These are phyloP conservation scores for Xylaria sp. DNA, from an alignment of 2,329 filamentous ascomycete genomes.

Conservation along the genomic window DNA sequence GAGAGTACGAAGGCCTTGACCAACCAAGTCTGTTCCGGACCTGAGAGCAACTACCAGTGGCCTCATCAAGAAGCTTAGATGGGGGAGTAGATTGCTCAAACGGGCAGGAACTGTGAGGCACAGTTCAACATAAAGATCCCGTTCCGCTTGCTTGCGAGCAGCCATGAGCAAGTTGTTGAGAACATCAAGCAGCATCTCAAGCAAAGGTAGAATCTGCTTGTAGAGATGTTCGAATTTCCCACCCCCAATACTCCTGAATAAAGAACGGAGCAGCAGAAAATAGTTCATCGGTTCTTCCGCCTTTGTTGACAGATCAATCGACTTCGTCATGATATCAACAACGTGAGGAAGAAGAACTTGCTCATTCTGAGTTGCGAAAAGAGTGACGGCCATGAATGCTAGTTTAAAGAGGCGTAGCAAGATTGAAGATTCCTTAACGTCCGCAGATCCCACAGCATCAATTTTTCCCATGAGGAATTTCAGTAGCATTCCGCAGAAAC, in stretches of 20 bases:
- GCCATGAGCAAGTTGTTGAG: constrained; percentile 94
- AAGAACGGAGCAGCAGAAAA: constrained; percentile 88
- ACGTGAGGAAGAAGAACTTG: constrained; percentile 95
- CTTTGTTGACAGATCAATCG: constrained; percentile 93
- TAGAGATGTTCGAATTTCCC: constrained; percentile 98
- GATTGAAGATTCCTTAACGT: constrained; percentile 93
- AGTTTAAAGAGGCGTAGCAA: constrained; percentile 94
- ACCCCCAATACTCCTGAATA: constrained; percentile 96
- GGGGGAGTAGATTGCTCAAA: constrained; percentile 92
- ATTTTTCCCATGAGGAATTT: constrained; percentile 98
- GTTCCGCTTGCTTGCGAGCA: constrained; percentile 87
- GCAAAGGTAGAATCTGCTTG: constrained; percentile 93
- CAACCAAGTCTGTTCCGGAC: constrained; percentile 91
- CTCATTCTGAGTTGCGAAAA: constrained; percentile 95
- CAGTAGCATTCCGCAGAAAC: constrained; percentile 97
- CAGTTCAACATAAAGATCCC: constrained; percentile 96
- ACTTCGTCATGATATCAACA: constrained; percentile 96
- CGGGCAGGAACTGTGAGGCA: constrained; percentile 95
- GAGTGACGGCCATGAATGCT: constrained; percentile 98
- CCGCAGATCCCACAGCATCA: constrained; percentile 90
- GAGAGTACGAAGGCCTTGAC: constrained; percentile 90
- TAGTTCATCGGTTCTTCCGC: constrained; percentile 99
- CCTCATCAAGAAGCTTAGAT: constrained; percentile 96
- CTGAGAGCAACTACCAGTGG: constrained; percentile 95
- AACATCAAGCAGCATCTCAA: constrained; percentile 98